Evolutionary conservation across 257 asterid genomes (phyloP), one percentile per base, ranked within the genome.

Genomic region (Scutellaria minor): DNA sequence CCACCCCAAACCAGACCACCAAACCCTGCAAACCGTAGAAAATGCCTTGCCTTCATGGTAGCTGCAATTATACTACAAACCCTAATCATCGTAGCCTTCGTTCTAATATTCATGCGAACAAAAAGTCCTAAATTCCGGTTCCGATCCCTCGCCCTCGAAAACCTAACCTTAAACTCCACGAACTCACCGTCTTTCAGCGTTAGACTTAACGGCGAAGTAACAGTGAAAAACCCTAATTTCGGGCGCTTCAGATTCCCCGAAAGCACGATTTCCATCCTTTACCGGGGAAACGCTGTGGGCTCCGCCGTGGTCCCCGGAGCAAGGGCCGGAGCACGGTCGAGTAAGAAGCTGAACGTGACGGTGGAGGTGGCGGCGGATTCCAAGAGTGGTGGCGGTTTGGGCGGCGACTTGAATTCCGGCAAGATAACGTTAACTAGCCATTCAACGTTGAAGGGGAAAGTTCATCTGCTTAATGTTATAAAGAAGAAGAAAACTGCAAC

Each of bases 231-330:
- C 66, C 0, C 48, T 14, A 79, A 79, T 27, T 79, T 62, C 72
- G 83, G 79, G 15, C 77, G 41, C 41, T 78, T 73, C 68, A 68
- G 63, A 22, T 78, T 53, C 48, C 11, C 68, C 41, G 64, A 73
- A 8, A 55, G 64, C 73, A 40, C 52, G 4, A 53, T 73, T 50
- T 31, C 66, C 0, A 18, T 78, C 6, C 35, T 68, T 9, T 73
- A 68, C 76, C 51, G 65, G 64, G 79, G 75, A 1, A 70, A 37
- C 51, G 22, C 56, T 11, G 72, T 78, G 1, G 82, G 79, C 41
- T 7, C 18, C 1, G 75, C 73, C 1, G 15, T 42, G 31, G 15
- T 78, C 13, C 69, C 78, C 3, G 55, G 40, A 2, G 62, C 57
- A 0, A 48, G 64, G 4, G 75, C 58, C 24, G 51, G 65, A 13